These are phyloP conservation scores for Ceratocystis destructans DNA, from an alignment of 2,329 filamentous ascomycete genomes.

Conservation along the genomic window DNA sequence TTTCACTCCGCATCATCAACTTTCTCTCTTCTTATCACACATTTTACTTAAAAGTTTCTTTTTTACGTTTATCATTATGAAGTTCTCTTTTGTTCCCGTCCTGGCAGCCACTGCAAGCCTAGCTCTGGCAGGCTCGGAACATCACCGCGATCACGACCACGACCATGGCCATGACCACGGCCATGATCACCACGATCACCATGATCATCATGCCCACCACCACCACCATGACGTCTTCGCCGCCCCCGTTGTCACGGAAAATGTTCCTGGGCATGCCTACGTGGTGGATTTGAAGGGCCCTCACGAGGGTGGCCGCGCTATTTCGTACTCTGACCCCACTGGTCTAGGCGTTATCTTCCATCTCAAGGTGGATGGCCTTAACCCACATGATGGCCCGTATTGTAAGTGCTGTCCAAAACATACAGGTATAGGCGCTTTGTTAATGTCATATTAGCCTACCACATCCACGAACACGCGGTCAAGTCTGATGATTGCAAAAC, in stretches of 20 bases:
- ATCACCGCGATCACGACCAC: background rate
- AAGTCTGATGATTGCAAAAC: slow-evolving; percentile 37
- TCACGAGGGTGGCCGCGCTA: slow-evolving; percentile 7
- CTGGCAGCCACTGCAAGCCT: background rate
- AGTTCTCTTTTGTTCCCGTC: slow-evolving; percentile 9
- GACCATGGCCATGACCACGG: background rate
- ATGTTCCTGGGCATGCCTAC: slow-evolving; percentile 13
- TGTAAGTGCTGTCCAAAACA: slow-evolving; percentile 3
- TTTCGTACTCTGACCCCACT: slow-evolving; percentile 18
- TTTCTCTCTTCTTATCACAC: background rate
- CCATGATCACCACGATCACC: background rate
- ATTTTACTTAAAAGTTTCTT: background rate
- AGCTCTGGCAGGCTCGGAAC: slow-evolving; percentile 1
- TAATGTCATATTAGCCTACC: slow-evolving; percentile 33
- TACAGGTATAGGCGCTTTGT: background rate
- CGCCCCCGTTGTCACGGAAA: slow-evolving; percentile 11
- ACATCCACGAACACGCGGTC: slow-evolving; percentile 42
- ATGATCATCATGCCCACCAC: background rate
- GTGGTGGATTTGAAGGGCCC: slow-evolving; percentile 14
- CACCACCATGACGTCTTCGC: background rate
- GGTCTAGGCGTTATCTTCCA: slow-evolving; percentile 19
- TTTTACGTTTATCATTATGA: slow-evolving; percentile 10
- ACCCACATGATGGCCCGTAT: slow-evolving; percentile 15
- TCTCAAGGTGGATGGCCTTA: slow-evolving; percentile 12
- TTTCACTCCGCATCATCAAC: background rate